These are phyloP conservation scores for Scutellaria barbata DNA, from an alignment of 257 asterid genomes.

Conservation along the genomic window DNA sequence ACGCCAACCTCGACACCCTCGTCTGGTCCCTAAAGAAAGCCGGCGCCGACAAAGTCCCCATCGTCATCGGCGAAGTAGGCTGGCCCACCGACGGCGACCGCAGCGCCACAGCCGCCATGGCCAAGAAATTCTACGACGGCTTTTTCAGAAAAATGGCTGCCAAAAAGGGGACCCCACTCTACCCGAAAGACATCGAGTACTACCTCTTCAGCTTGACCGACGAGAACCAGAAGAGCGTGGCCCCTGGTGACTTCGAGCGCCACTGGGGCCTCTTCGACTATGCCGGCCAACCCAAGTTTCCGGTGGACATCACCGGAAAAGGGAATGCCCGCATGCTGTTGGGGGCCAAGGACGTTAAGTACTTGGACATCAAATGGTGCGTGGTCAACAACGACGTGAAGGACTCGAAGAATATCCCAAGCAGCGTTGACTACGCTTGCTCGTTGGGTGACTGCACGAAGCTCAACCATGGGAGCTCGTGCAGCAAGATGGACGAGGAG, in stretches of 20 bases:
- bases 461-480: slow-evolving; percentile 29
- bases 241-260: slow-evolving; percentile 63
- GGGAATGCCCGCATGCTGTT: slow-evolving; percentile 44
- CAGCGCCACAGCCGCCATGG: slow-evolving; percentile 42
- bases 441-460: slow-evolving; percentile 52
- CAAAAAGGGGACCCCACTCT: slow-evolving; percentile 63
- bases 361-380: slow-evolving; percentile 66
- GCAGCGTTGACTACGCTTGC: slow-evolving; percentile 47
- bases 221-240: slow-evolving; percentile 56
- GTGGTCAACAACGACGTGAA: slow-evolving; percentile 33
- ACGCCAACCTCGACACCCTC: slow-evolving; percentile 67
- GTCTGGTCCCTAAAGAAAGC: slow-evolving; percentile 52
- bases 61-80: slow-evolving; percentile 69
- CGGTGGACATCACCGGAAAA: slow-evolving; percentile 54
- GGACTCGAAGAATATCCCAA: not conserved
- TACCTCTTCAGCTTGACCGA: slow-evolving; percentile 67
- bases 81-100: slow-evolving; percentile 82
- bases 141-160: slow-evolving; percentile 51
- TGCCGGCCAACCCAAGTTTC: slow-evolving; percentile 72
- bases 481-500: slow-evolving; percentile 28
- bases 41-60: slow-evolving; percentile 37
- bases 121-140: slow-evolving; percentile 63
- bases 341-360: slow-evolving; percentile 53
- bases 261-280: slow-evolving; percentile 73
- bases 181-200: slow-evolving; percentile 50